Evolutionary conservation across 352 stramenopile species (phyloP), one percentile per base, ranked within the genome.

Genomic region (Phytophthora pini): DNA sequence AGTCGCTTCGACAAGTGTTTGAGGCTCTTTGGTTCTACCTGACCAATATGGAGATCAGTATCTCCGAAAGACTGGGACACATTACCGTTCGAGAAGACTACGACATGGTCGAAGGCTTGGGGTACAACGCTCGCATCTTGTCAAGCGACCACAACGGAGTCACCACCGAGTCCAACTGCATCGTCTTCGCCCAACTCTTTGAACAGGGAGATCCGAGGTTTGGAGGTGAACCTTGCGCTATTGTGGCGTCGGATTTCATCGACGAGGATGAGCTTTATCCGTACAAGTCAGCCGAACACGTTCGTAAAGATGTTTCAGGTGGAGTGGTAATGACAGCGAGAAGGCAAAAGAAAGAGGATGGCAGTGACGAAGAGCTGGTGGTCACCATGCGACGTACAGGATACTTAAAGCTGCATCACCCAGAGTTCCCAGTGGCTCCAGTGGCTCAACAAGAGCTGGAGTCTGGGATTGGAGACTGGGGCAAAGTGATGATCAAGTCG

Each of bases 21-120:
- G 72, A 84, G 15, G 76, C 73, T 8, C 26, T 72, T 5, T 54
- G 60, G 32, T 84, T 75, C 47, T 79, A 68, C 47, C 60, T 79
- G 10, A 66, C 54, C 29, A 84, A 82, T 41, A 74, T 84, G 56
- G 73, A 84, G 60, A 82, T 82, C 56, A 74, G 61, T 6, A 70
- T 84, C 10, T 72, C 72, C 0, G 76, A 84, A 44, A 34, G 61
- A 27, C 55, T 77, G 13, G 72, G 73, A 3, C 60, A 78, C 24
- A 32, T 81, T 55, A 68, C 70, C 4, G 34, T 74, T 31, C 67
- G 73, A 6, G 66, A 81, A 34, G 70, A 71, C 56, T 67, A 77
- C 17, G 55, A 72, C 41, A 46, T 69, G 13, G 26, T 70, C 13
- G 63, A 72, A 27, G 44, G 56, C 11, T 52, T 52, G 12, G 56